These are phyloP conservation scores for Amauroascus niger DNA, from an alignment of 2,329 filamentous ascomycete species.

Conservation along the genomic window DNA sequence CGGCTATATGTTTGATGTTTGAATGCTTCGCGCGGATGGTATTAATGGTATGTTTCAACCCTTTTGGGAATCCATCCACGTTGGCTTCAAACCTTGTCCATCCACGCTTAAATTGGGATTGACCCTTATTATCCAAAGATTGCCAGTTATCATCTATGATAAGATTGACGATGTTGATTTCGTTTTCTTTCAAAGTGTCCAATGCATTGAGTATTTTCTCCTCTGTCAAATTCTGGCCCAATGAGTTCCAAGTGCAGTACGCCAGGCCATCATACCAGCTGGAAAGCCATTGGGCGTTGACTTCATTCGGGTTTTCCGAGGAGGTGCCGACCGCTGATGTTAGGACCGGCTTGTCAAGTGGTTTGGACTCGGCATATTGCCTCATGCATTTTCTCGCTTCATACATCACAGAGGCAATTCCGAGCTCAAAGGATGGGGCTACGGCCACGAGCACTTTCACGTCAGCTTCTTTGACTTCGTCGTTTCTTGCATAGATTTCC, in stretches of 20 bases:
- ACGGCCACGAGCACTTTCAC: constrained; percentile 61
- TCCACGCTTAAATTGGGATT: constrained; percentile 43
- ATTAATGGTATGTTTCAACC: constrained; percentile 60
- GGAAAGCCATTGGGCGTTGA: constrained; percentile 58
- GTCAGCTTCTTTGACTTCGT: constrained; percentile 47
- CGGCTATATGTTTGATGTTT: constrained; percentile 70
- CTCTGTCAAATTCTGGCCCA: constrained; percentile 74
- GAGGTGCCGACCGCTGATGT: constrained; percentile 38
- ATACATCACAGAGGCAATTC: constrained; percentile 74
- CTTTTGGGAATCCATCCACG: constrained; percentile 64
- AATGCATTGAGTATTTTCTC: constrained; percentile 69
- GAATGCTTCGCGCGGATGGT: constrained; percentile 60
- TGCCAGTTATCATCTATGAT: constrained; percentile 99
- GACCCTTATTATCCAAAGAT: constrained; percentile 52
- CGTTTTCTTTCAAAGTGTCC: constrained; percentile 56
- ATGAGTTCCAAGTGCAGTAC: constrained; percentile 93
- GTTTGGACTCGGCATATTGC: constrained; percentile 21
- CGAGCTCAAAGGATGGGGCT: constrained; percentile 62
- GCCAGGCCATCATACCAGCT: constrained; percentile 88
- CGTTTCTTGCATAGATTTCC: constrained; percentile 61
- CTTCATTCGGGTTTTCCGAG: constrained; percentile 42
- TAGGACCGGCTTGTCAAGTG: constrained; percentile 13
- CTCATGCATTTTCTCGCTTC: constrained; percentile 61
- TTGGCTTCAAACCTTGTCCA: constrained; percentile 87
- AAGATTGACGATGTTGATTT: constrained; percentile 70